A percentile compares a stretch with the other conserved stretches of the same genome.
Evolutionary conservation across 768 basidiomycete genomes (phyloP).

Genomic region (Trametes coccinea): DNA sequence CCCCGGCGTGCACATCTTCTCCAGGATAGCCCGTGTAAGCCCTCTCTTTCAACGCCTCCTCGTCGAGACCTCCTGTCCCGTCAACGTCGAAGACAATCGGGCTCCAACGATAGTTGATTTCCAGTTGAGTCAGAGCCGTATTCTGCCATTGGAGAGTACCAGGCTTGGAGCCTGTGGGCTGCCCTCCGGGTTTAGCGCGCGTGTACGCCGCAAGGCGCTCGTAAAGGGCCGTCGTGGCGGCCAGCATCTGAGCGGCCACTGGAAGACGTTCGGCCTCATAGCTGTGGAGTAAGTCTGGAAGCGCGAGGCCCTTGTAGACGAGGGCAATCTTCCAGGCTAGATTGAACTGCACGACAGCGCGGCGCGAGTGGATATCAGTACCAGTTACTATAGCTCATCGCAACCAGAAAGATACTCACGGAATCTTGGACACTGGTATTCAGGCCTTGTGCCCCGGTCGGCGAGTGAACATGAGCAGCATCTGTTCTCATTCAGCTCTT

Average conservation of each 20-base stretch:
- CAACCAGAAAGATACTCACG: constrained; percentile 9
- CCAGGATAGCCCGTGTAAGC: constrained; percentile 23
- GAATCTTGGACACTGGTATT: constrained; percentile 34
- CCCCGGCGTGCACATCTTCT: constrained; percentile 39
- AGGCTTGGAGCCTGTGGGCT: background rate
- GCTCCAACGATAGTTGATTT: constrained; percentile 56
- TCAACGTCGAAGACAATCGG: constrained; percentile 44
- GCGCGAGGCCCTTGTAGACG: constrained; percentile 29
- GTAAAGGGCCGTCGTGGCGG: constrained; percentile 22
- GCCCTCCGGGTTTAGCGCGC: background rate
- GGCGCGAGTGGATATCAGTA: background rate
- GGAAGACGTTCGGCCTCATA: constrained; percentile 35
- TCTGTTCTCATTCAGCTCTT: background rate
- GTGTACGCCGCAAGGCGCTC: background rate
- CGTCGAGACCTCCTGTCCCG: constrained; percentile 16
- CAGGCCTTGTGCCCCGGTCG: constrained; percentile 41
- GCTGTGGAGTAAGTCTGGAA: constrained; percentile 28
- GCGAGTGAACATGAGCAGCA: constrained; percentile 46
- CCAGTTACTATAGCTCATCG: no score
- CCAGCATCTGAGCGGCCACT: constrained; percentile 34
- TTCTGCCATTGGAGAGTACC: constrained; percentile 27
- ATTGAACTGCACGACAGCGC: constrained; percentile 26
- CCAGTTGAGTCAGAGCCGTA: constrained; percentile 40
- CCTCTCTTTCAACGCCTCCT: constrained; percentile 24
- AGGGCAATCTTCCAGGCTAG: constrained; percentile 35